These are phyloP conservation scores for Trichophyton equinum DNA, from an alignment of 2,329 filamentous ascomycete species.

Conservation along the genomic window DNA sequence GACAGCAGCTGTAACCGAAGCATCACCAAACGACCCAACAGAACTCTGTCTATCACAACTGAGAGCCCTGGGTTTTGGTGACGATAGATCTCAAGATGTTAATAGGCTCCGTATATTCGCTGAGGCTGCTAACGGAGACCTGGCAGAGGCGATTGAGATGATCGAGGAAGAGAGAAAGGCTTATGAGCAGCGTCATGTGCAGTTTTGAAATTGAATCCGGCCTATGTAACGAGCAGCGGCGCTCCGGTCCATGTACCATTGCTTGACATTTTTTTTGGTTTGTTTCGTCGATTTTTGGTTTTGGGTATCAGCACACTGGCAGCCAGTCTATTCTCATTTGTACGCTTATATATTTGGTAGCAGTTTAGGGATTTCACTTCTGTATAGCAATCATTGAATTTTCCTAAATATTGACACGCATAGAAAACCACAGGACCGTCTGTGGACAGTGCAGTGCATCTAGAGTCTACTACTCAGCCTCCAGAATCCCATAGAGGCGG, in stretches of 20 bases:
- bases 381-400: neutral
- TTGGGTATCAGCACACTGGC: neutral
- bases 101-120: conserved; percentile 34
- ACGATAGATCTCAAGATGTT: conserved; percentile 23
- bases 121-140: conserved; percentile 30
- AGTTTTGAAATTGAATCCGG: neutral
- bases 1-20: neutral
- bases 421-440: too few species aligned
- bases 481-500: too few species aligned
- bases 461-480: too few species aligned
- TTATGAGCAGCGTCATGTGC: conserved; percentile 22
- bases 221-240: neutral
- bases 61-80: conserved; percentile 31
- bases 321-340: neutral
- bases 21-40: conserved; percentile 13
- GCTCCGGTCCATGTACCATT: neutral
- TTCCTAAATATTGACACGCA: too few species aligned
- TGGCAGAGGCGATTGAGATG: conserved; percentile 38
- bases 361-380: neutral
- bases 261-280: neutral
- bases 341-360: neutral
- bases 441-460: too few species aligned
- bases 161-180: conserved; percentile 38
- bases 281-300: neutral
- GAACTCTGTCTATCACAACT: conserved; percentile 30